A percentile compares a stretch with the other conserved stretches of the same genome.
Conservation (phyloP, 768 basidiomycete genomes). For the Auricularia sp. region DNA sequence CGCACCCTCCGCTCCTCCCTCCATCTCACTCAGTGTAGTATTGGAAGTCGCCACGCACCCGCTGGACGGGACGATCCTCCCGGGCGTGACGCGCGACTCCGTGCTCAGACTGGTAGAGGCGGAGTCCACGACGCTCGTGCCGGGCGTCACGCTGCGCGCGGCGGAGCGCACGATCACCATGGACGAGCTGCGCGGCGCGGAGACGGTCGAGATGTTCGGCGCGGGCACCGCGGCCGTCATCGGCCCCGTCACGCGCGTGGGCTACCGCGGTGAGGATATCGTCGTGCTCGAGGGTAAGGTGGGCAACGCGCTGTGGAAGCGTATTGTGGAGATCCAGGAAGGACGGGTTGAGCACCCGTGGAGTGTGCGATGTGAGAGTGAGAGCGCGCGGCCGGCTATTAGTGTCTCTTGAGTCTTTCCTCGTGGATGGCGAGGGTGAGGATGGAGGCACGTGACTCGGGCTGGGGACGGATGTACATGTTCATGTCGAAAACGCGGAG, state of each 20-base stretch:
- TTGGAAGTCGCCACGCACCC: constrained; percentile 82
- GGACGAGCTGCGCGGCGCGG: constrained; percentile 32
- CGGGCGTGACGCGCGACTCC: constrained; percentile 85
- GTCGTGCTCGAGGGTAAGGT: constrained; percentile 50
- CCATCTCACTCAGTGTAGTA: constrained; percentile 27
- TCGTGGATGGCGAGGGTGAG: no score
- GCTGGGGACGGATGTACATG: no score
- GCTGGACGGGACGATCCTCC: constrained; percentile 84
- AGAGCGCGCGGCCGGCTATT: background rate
- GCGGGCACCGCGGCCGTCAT: constrained; percentile 79
- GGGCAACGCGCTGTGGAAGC: constrained; percentile 57
- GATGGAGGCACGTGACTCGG: no score
- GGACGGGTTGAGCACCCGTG: constrained; percentile 56
- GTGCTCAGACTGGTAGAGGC: constrained; percentile 61
- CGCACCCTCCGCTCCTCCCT: background rate
- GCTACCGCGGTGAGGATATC: constrained; percentile 57
- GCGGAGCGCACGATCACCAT: constrained; percentile 57
- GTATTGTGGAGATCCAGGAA: constrained; percentile 70
- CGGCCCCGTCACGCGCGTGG: constrained; percentile 61
- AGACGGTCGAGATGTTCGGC: constrained; percentile 70
- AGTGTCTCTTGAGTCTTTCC: background rate
- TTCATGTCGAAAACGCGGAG: no score
- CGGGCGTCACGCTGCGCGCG: constrained; percentile 35
- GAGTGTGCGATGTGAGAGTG: constrained; percentile 33
- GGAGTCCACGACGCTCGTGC: constrained; percentile 37